Conservation (phyloP, 2,329 filamentous ascomycete genomes). For the Cytospora leucostoma region DNA sequence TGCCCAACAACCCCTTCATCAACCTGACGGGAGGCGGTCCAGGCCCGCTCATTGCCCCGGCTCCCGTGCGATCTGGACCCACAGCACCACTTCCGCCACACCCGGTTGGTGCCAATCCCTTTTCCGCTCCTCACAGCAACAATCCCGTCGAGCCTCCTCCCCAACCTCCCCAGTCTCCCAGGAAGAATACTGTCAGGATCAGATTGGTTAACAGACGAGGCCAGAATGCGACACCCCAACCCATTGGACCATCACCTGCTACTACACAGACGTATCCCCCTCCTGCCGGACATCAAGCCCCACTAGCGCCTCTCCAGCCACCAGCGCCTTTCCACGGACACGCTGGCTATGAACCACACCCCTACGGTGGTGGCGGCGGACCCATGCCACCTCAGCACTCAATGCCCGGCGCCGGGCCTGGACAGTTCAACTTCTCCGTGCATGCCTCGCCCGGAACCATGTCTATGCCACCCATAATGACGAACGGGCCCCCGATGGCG, state of each 20-base stretch:
- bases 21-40: slow-evolving; percentile 27
- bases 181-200: slow-evolving; percentile 23
- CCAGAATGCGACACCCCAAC: slow-evolving; percentile 22
- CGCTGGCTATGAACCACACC: slow-evolving; percentile 21
- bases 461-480: slow-evolving; percentile 24
- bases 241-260: slow-evolving; percentile 17
- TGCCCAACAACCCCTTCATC: slow-evolving; percentile 26
- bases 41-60: slow-evolving; percentile 25
- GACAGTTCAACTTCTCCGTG: slow-evolving; percentile 21
- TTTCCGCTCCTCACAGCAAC: slow-evolving; percentile 25
- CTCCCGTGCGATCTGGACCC: slow-evolving; percentile 22
- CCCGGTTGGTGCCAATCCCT: slow-evolving; percentile 27
- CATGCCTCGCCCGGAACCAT: slow-evolving; percentile 17
- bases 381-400: slow-evolving; percentile 12
- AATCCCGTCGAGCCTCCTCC: slow-evolving; percentile 18
- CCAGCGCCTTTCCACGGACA: slow-evolving; percentile 26
- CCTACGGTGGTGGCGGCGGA: background rate
- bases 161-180: slow-evolving; percentile 21
- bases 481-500: slow-evolving; percentile 6
- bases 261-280: background rate
- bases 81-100: slow-evolving; percentile 19
- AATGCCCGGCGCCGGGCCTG: slow-evolving; percentile 17
- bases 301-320: slow-evolving; percentile 21
- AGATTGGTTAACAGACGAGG: slow-evolving; percentile 23
- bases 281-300: slow-evolving; percentile 16